Conservation (phyloP, 192 early-diverging fungal genomes). For the Pilaira anomala region DNA sequence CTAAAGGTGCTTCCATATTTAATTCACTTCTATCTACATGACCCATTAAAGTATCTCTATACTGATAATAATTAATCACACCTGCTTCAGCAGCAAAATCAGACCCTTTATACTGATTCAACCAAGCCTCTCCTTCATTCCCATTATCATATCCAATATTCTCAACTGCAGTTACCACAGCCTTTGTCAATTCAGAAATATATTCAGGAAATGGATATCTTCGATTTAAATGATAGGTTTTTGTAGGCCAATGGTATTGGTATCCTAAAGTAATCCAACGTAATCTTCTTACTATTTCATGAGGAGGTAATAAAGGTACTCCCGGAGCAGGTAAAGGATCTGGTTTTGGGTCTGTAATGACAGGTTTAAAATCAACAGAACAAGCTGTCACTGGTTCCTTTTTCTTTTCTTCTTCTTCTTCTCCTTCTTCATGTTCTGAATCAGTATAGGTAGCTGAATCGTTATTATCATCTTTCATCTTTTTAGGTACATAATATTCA, state of each 20-base stretch:
- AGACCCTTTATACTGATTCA: constrained; percentile 56
- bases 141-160: constrained; percentile 35
- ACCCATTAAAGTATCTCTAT: constrained; percentile 77
- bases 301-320: constrained; percentile 29
- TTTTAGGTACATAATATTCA: constrained; percentile 32
- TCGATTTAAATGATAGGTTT: constrained; percentile 71
- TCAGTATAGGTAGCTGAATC: not conserved
- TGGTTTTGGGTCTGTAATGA: not conserved
- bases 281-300: constrained; percentile 49
- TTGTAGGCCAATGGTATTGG: constrained; percentile 82
- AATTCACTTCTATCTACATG: constrained; percentile 92
- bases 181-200: constrained; percentile 56
- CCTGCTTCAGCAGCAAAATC: constrained; percentile 82
- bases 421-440: constrained; percentile 3
- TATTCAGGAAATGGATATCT: constrained; percentile 64
- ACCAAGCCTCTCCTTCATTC: constrained; percentile 8
- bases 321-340: not conserved
- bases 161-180: constrained; percentile 65
- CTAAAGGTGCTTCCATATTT: constrained; percentile 80
- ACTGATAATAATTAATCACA: constrained; percentile 91
- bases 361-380: constrained; percentile 12
- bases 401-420: not conserved
- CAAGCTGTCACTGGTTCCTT: constrained; percentile 1
- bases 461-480: not conserved
- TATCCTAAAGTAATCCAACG: constrained; percentile 77